Conservation (phyloP, 2,329 filamentous ascomycete genomes). For the Fusarium concolor region DNA sequence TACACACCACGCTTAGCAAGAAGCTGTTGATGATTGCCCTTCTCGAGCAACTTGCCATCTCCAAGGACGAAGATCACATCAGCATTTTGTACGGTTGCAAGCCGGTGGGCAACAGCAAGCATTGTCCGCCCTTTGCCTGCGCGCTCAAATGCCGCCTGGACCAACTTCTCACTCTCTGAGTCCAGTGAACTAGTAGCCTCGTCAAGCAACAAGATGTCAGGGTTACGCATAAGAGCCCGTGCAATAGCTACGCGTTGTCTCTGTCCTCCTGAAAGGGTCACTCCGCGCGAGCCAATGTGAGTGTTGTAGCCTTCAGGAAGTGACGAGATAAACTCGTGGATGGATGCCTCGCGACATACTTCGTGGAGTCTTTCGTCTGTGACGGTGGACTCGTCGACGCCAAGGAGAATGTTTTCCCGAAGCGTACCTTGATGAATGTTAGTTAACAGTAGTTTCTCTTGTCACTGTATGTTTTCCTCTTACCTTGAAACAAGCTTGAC, state of each 20-base stretch:
- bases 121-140: conserved; percentile 71
- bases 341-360: conserved; percentile 70
- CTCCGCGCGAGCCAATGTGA: conserved; percentile 73
- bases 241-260: conserved; percentile 78
- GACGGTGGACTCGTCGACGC: conserved; percentile 64
- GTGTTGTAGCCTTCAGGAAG: conserved; percentile 77
- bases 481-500: conserved; percentile 76
- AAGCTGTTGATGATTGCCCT: not conserved
- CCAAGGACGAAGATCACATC: conserved; percentile 77
- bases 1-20: conserved; percentile 2
- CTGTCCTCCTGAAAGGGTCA: conserved; percentile 75
- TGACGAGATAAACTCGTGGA: conserved; percentile 76
- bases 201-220: conserved; percentile 74
- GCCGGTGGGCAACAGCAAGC: conserved; percentile 79
- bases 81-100: conserved; percentile 82
- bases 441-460: too few species aligned
- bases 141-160: conserved; percentile 74
- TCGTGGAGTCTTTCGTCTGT: conserved; percentile 63
- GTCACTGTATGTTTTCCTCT: conserved; percentile 52
- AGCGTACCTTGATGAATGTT: conserved; percentile 20
- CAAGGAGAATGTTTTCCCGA: conserved; percentile 75
- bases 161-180: conserved; percentile 69
- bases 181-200: conserved; percentile 79
- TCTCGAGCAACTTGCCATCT: conserved; percentile 11
- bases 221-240: conserved; percentile 73